Evolutionary conservation across 208 protist species (phyloP).

Genomic region (Crithidia bombi): DNA sequence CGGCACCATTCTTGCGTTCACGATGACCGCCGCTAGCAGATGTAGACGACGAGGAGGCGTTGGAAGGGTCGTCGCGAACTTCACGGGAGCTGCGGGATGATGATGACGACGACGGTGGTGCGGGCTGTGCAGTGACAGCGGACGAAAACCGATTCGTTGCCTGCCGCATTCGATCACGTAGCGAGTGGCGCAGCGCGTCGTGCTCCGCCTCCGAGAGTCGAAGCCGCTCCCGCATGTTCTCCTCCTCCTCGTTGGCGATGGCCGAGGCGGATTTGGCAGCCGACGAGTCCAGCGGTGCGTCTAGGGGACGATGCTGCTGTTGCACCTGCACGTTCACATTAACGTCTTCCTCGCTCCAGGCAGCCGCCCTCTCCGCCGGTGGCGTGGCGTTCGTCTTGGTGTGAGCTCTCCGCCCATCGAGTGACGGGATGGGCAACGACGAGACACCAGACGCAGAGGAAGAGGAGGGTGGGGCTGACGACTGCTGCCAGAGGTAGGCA

Average conservation of each 20-base stretch:
- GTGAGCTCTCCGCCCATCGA: background rate
- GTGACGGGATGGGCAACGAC: background rate
- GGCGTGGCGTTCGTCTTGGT: background rate
- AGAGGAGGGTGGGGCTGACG: background rate
- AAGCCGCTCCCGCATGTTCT: conserved; percentile 4
- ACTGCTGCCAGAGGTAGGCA: background rate
- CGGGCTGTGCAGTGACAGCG: background rate
- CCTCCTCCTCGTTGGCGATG: conserved; percentile 23
- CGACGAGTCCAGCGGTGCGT: background rate
- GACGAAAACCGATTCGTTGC: background rate
- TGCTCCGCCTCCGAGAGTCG: conserved; percentile 19
- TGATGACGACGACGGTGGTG: background rate
- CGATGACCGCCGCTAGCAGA: background rate
- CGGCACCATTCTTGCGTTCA: too few relatives aligned
- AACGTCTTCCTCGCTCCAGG: background rate
- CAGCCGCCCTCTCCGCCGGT: background rate
- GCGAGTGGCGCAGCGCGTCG: background rate
- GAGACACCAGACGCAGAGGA: conserved; percentile 1
- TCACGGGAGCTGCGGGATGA: background rate
- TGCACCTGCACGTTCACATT: background rate
- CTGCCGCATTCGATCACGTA: background rate
- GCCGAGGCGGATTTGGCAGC: background rate
- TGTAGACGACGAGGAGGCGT: background rate
- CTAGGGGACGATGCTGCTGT: background rate
- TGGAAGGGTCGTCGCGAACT: background rate